Percentiles rank a stretch among this genome's conserved stretches.
These are phyloP conservation scores for Didymella keratinophila DNA, from an alignment of 2,329 filamentous ascomycete genomes.

Conservation along the genomic window DNA sequence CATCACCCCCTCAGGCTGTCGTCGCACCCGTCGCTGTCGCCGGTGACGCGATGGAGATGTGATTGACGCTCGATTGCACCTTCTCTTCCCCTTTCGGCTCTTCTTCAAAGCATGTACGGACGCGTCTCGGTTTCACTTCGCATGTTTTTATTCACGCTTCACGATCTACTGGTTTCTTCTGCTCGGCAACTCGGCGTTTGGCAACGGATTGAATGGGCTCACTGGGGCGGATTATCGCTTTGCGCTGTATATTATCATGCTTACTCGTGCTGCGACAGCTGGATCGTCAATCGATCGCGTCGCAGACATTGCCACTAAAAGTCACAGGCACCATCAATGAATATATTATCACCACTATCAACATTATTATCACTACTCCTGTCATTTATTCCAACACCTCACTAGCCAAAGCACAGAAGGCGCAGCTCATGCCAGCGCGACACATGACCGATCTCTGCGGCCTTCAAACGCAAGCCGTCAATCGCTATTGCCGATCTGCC, in stretches of 20 bases:
- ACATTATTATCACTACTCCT: not conserved
- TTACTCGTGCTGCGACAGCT: conserved; percentile 45
- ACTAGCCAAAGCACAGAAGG: not conserved
- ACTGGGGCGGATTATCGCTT: conserved; percentile 38
- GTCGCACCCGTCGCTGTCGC: conserved; percentile 32
- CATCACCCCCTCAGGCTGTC: conserved; percentile 33
- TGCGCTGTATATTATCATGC: conserved; percentile 44
- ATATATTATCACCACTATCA: conserved; percentile 2
- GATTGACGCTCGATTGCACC: conserved; percentile 9
- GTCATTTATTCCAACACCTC: not conserved
- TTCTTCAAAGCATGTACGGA: conserved; percentile 31
- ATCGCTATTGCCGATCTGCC: conserved; percentile 19
- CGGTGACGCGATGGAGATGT: conserved; percentile 50
- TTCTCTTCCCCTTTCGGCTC: conserved; percentile 28
- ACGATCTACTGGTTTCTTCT: conserved; percentile 38
- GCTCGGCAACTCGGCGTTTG: conserved; percentile 45
- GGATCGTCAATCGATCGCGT: conserved; percentile 48
- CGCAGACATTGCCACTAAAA: conserved; percentile 30
- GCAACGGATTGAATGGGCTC: conserved; percentile 41
- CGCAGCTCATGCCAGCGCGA: not conserved
- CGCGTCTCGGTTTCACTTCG: conserved; percentile 33
- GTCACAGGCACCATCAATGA: conserved; percentile 18
- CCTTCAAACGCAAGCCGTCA: not conserved
- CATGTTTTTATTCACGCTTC: conserved; percentile 34
- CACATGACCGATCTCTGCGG: conserved; percentile 3